Percentiles rank a stretch among this genome's conserved stretches.
Evolutionary conservation across 176 grass and related monocot genomes (phyloP).

Genomic region (Aegilops bicornis): DNA sequence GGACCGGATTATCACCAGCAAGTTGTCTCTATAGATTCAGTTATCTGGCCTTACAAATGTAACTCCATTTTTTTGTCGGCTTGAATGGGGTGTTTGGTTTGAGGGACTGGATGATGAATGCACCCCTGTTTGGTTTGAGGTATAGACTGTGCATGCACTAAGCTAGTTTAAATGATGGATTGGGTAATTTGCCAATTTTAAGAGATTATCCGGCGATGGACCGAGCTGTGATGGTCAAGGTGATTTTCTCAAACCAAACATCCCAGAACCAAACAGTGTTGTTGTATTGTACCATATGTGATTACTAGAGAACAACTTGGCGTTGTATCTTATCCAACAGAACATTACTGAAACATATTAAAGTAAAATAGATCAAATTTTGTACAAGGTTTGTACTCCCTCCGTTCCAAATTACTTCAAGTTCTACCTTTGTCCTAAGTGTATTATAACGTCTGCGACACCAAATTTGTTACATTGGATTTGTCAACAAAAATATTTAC

Average conservation of each 20-base stretch:
- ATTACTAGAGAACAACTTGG: not conserved
- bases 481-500: no score
- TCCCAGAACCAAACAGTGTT: not conserved
- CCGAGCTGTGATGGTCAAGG: not conserved
- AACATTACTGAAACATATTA: not conserved
- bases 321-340: not conserved
- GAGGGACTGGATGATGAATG: not conserved
- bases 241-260: not conserved
- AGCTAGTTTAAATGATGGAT: not conserved
- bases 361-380: not conserved
- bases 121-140: not conserved
- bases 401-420: no score
- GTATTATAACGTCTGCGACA: no score
- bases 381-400: no score
- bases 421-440: no score
- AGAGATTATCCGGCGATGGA: not conserved
- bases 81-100: not conserved
- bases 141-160: no score
- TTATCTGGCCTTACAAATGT: not conserved
- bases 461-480: no score
- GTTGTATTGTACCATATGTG: constrained; percentile 4
- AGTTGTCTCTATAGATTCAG: constrained; percentile 30
- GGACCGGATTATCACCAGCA: not conserved
- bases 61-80: not conserved
- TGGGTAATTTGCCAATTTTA: not conserved